A percentile compares a stretch with the other conserved stretches of the same genome.
Conservation (phyloP, 1,284 basidiomycete species). For the Puccinia novopanici region DNA sequence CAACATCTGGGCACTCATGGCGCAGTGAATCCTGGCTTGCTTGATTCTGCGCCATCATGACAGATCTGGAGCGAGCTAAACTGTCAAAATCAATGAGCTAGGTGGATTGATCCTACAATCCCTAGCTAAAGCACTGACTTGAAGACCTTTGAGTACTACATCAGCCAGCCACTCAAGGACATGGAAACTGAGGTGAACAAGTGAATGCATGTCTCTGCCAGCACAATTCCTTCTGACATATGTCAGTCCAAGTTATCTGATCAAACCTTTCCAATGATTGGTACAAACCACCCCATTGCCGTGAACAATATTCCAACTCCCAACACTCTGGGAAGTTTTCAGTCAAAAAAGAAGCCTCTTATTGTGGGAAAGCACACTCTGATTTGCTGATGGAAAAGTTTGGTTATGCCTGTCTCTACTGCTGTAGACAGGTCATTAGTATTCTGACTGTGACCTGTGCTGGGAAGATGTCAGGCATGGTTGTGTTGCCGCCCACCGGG, state of each 20-base stretch:
- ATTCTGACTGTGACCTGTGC: not conserved
- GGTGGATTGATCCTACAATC: not conserved
- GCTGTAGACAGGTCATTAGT: not conserved
- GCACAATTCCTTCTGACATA: not conserved
- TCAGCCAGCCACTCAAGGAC: not conserved
- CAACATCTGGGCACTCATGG: too few relatives aligned
- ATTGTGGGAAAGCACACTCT: too few relatives aligned
- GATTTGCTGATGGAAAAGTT: not conserved
- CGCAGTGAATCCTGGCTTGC: too few relatives aligned
- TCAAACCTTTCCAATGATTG: too few relatives aligned
- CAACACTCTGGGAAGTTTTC: not conserved
- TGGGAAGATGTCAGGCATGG: not conserved
- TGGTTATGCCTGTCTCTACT: constrained; percentile 20
- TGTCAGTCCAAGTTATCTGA: not conserved
- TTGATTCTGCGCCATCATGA: too few relatives aligned
- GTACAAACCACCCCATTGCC: not conserved
- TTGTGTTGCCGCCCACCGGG: not conserved
- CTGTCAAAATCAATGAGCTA: not conserved
- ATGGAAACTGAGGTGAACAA: not conserved
- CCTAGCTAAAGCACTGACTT: not conserved
- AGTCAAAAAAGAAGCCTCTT: constrained; percentile 3
- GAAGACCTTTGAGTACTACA: not conserved
- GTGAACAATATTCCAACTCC: too few relatives aligned
- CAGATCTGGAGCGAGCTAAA: not conserved
- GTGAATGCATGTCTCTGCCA: not conserved